Evolutionary conservation across 2,329 filamentous ascomycete genomes (phyloP).

Genomic region (Hymenoscyphus occultus): DNA sequence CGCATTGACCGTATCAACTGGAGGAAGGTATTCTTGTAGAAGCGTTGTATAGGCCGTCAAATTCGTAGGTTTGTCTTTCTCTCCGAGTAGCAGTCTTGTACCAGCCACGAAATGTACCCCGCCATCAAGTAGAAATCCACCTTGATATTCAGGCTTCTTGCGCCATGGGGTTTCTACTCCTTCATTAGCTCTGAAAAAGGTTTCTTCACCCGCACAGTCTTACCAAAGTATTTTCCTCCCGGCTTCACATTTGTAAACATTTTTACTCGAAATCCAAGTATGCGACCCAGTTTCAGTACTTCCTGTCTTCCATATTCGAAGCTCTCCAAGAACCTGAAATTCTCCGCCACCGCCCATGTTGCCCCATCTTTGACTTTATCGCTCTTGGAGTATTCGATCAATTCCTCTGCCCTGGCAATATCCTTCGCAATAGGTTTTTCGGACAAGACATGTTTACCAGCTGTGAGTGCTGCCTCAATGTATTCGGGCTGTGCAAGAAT

Average conservation of each 20-base stretch:
- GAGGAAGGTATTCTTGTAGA: slow-evolving; percentile 32
- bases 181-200: slow-evolving; percentile 8
- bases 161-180: slow-evolving; percentile 56
- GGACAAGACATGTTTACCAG: slow-evolving; percentile 52
- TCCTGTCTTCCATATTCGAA: slow-evolving; percentile 51
- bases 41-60: slow-evolving; percentile 32
- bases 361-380: slow-evolving; percentile 37
- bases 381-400: slow-evolving; percentile 46
- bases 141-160: slow-evolving; percentile 66
- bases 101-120: slow-evolving; percentile 71
- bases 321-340: slow-evolving; percentile 62
- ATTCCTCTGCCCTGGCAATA: slow-evolving; percentile 44
- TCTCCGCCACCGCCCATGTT: slow-evolving; percentile 66
- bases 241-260: slow-evolving; percentile 44
- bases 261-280: slow-evolving; percentile 52
- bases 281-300: slow-evolving; percentile 50
- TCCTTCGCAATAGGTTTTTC: slow-evolving; percentile 55
- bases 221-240: slow-evolving; percentile 46
- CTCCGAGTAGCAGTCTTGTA: slow-evolving; percentile 56
- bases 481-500: slow-evolving; percentile 48
- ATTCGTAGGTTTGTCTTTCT: slow-evolving; percentile 24
- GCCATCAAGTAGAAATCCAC: slow-evolving; percentile 73
- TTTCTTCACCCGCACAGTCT: neutral
- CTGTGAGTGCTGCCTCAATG: slow-evolving; percentile 47
- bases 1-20: slow-evolving; percentile 36